Conservation (phyloP, 768 basidiomycete species). For the Zangia roseola region DNA sequence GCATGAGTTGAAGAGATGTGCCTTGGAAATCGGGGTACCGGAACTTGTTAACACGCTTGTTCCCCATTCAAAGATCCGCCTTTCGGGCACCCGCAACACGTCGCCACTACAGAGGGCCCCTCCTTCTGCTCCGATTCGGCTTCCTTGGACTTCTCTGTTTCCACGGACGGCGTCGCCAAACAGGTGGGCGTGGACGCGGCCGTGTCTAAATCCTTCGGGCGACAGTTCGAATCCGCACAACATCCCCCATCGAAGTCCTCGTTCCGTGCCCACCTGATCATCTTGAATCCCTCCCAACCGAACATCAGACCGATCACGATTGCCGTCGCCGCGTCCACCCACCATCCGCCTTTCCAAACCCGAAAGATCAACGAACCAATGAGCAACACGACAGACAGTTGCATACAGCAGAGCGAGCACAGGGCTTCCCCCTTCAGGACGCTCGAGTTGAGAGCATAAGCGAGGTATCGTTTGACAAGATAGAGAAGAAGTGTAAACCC, state of each 20-base stretch:
- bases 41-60: conserved; percentile 1
- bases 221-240: conserved; percentile 18
- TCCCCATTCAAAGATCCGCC: neutral
- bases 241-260: conserved; percentile 40
- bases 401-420: conserved; percentile 43
- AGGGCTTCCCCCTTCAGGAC: conserved; percentile 44
- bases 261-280: conserved; percentile 39
- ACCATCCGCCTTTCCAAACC: conserved; percentile 47
- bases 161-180: neutral
- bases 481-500: conserved; percentile 42
- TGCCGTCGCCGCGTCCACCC: conserved; percentile 46
- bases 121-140: neutral
- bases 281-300: conserved; percentile 45
- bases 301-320: conserved; percentile 41
- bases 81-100: conserved; percentile 2
- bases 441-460: conserved; percentile 43
- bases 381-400: conserved; percentile 44
- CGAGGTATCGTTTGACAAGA: conserved; percentile 45
- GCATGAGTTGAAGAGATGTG: no score
- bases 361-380: conserved; percentile 39
- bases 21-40: no score
- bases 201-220: neutral
- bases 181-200: neutral
- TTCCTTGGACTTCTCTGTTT: conserved; percentile 1
- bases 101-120: neutral